Percentiles rank a stretch among this genome's conserved stretches.
Evolutionary conservation across 768 basidiomycete genomes (phyloP).

Genomic region (Chalciporus chontae): DNA sequence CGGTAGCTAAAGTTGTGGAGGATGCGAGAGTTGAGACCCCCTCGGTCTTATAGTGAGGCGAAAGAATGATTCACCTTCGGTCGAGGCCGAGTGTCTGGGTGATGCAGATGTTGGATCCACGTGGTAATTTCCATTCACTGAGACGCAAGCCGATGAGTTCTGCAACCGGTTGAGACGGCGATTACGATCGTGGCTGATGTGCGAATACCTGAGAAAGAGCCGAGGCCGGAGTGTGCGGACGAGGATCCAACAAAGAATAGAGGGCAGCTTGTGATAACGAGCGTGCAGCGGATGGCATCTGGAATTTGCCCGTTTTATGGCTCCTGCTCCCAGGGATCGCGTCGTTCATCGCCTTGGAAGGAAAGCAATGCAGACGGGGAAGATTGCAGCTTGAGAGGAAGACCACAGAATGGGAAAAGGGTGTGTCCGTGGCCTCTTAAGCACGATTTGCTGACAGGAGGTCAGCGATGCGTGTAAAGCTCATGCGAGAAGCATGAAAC

Average conservation of each 20-base stretch:
- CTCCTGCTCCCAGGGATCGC: neutral
- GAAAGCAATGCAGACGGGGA: neutral
- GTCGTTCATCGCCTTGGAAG: constrained; percentile 12
- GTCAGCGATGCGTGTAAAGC: constrained; percentile 13
- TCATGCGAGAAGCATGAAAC: constrained; percentile 11
- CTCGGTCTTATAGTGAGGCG: constrained; percentile 8
- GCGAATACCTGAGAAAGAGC: constrained; percentile 14
- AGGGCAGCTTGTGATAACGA: constrained; percentile 3
- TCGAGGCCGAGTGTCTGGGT: constrained; percentile 2
- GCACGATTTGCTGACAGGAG: constrained; percentile 10
- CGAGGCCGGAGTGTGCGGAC: constrained; percentile 7
- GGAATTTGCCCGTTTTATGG: constrained; percentile 11
- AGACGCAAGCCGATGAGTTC: constrained; percentile 15
- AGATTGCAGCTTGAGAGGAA: neutral
- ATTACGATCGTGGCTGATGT: neutral
- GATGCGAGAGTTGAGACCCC: constrained; percentile 7
- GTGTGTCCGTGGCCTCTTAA: constrained; percentile 14
- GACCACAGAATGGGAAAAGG: neutral
- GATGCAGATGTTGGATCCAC: constrained; percentile 7
- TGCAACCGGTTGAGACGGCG: constrained; percentile 15
- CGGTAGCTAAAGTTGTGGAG: neutral
- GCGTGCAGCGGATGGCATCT: constrained; percentile 2
- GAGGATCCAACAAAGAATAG: constrained; percentile 11
- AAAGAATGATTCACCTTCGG: constrained; percentile 14
- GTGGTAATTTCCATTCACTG: constrained; percentile 2